Evolutionary conservation across 2,329 filamentous ascomycete species (phyloP), one percentile per base, ranked within the genome.

Genomic region (Ceratocystis smalleyi): DNA sequence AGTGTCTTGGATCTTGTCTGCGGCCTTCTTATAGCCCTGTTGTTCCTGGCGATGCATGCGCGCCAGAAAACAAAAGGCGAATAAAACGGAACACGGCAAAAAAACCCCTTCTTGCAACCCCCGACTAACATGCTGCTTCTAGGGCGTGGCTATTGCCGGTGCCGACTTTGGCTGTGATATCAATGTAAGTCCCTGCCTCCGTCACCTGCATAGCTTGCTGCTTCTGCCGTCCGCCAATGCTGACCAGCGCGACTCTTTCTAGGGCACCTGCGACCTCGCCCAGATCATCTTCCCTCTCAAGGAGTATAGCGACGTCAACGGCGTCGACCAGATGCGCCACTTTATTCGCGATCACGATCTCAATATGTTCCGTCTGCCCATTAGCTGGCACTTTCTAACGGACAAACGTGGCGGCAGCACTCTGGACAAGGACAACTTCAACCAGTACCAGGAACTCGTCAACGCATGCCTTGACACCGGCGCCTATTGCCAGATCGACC

Each of bases 401-500:
- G 79, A 79, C 68, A 76, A 77, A 67, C 72, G 78, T 54, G 71
- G 79, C n/a, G 79, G 79, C 30, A 78, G 75, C 24, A 74, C 72
- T 12, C 74, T 86, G 40, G 73, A 83, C 69, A 59, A 72, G 15
- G 71, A 69, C 12, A 82, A 81, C 65, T 71, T 80, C 24, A 77
- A 70, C 1, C 75, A 77, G 45, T 85, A 83, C 69, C 77, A 85
- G 69, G 73, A 76, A 30, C 72, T 85, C 7, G 75, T 85, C 24
- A 77, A 83, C 68, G 77, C 76, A 30, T 86, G 83, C 68, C 73
- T 85, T 19, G 73, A 70, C 19, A 80, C 81, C 0, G 82, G 81
- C 24, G 80, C 82, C 1, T 73, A 77, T 67, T 86, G 83, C 71
- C 80, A 85, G 69, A 74, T 86, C 64, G 82, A 85, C 65, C 71